Conservation (phyloP, 78 protist genomes). For the Isochrysis galbana region DNA sequence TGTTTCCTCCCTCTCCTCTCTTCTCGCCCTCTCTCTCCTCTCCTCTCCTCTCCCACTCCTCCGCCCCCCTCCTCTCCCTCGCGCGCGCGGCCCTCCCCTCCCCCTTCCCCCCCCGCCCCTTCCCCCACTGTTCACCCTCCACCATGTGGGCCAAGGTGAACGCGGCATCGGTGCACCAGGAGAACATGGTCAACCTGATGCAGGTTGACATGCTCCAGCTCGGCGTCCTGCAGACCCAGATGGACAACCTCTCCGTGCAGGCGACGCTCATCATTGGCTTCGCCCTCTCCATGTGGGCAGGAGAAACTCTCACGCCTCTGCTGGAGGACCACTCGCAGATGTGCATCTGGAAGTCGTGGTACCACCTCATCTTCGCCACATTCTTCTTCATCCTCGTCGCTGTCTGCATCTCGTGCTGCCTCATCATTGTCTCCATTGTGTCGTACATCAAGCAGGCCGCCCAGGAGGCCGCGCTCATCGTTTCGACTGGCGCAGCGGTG, state of each 20-base stretch:
- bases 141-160: background rate
- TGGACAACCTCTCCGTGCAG: constrained; percentile 13
- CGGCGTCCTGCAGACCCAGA: constrained; percentile 11
- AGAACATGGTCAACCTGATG: constrained; percentile 4
- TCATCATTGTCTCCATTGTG: background rate
- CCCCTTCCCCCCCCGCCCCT: no score
- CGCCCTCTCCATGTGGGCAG: background rate
- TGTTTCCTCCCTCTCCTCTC: no score
- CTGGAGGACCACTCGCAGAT: background rate
- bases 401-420: background rate
- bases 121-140: no score
- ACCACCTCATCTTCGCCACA: background rate
- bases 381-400: background rate
- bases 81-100: no score
- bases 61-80: no score
- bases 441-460: constrained; percentile 24
- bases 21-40: no score
- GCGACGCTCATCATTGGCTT: background rate
- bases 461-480: constrained; percentile 8
- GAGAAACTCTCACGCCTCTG: background rate
- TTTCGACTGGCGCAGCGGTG: constrained; percentile 10
- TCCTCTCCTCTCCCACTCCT: no score
- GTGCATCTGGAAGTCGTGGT: background rate
- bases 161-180: background rate
- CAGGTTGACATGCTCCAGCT: constrained; percentile 1